A percentile compares a stretch with the other conserved stretches of the same genome.
phyloP scores from a whole-genome alignment of 2,329 filamentous ascomycete species.

The Penicillium sp. region DNA sequence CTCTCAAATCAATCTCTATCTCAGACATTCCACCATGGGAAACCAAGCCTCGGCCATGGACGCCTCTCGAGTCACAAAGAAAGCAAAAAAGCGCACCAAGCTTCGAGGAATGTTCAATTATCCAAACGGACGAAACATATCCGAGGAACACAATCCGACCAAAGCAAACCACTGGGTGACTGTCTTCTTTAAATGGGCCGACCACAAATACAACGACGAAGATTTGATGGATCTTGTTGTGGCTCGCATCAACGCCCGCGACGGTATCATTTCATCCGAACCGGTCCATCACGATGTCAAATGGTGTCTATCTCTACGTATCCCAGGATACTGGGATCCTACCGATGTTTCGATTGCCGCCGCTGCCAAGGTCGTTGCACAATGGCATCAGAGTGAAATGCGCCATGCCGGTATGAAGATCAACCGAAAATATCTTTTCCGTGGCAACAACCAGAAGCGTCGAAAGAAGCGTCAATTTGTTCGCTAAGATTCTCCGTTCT shows the following conservation, averaged over 20 bases:
- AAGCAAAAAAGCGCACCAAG: background rate
- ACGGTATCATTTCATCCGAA: slow-evolving; percentile 2
- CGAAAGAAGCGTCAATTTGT: background rate
- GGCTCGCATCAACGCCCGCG: background rate
- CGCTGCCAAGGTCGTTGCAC: background rate
- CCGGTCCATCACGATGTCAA: slow-evolving; percentile 4
- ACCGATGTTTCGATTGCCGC: background rate
- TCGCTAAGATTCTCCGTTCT: background rate
- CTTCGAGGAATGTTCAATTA: slow-evolving; percentile 1
- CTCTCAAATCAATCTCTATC: background rate
- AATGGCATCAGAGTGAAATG: slow-evolving; percentile 1
- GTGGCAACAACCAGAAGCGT: background rate
- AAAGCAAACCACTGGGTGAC: background rate
- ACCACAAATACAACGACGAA: background rate
- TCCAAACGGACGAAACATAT: background rate
- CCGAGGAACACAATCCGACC: background rate
- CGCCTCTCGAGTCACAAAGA: background rate
- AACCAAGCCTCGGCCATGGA: background rate
- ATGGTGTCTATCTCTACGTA: background rate
- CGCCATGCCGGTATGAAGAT: background rate
- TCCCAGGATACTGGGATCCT: background rate
- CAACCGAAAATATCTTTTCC: slow-evolving; percentile 2
- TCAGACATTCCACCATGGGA: background rate
- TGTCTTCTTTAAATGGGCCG: slow-evolving; percentile 7
- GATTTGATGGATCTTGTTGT: background rate